Percentiles rank a stretch among this genome's conserved stretches.
These are phyloP conservation scores for Diplogelasinospora grovesii DNA, from an alignment of 495 filamentous ascomycete species.

Conservation along the genomic window DNA sequence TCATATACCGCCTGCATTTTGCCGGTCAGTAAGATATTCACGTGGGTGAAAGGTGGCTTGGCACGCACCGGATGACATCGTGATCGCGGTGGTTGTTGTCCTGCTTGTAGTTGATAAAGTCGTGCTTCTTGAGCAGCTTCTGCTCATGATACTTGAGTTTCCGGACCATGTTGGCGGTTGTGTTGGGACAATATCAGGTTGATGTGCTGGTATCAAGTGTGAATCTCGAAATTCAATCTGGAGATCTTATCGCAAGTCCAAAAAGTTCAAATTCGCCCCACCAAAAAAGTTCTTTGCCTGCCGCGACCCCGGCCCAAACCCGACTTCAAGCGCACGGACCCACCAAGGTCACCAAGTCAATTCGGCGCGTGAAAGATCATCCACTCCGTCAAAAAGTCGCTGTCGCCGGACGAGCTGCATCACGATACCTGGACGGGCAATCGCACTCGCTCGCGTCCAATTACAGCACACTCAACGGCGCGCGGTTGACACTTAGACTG, in stretches of 20 bases:
- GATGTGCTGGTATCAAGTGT: background rate
- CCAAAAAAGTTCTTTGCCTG: slow-evolving; percentile 1
- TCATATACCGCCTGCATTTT: slow-evolving; percentile 62
- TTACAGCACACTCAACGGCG: too few species aligned
- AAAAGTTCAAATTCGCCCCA: slow-evolving; percentile 1
- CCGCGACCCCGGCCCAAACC: slow-evolving; percentile 9
- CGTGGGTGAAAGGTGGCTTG: background rate
- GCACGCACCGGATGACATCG: slow-evolving; percentile 48
- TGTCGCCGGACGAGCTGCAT: too few species aligned
- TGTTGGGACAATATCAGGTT: background rate
- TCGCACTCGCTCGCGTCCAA: too few species aligned
- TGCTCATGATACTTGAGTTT: slow-evolving; percentile 84
- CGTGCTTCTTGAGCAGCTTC: slow-evolving; percentile 74
- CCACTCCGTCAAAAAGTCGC: slow-evolving; percentile 10
- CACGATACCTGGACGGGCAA: too few species aligned
- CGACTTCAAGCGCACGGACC: too few species aligned
- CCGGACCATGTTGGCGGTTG: slow-evolving; percentile 63
- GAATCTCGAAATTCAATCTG: too few species aligned
- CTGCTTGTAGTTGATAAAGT: slow-evolving; percentile 89
- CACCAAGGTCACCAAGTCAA: too few species aligned
- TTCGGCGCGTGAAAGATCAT: too few species aligned
- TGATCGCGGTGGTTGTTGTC: slow-evolving; percentile 77
- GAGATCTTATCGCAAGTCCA: too few species aligned
- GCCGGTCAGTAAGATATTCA: slow-evolving; percentile 4
- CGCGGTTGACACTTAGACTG: too few species aligned